Base-by-base conservation (phyloP, 2,329 filamentous ascomycete species). In the Penicillium freii region DNA sequence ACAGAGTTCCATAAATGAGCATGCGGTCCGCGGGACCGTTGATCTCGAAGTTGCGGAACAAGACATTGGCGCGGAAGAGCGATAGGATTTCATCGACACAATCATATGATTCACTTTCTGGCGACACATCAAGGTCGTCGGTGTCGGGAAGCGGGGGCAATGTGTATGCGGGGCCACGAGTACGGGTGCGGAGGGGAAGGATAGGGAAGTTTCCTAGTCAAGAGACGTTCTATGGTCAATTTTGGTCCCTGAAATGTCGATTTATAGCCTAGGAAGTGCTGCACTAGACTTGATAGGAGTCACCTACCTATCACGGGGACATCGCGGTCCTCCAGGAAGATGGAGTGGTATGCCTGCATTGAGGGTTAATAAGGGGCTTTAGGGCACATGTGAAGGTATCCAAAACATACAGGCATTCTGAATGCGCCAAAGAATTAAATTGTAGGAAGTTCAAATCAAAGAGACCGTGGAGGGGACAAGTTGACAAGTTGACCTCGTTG, bases 31-130 rank as follows among this genome's bases (percentile, higher is more conserved):
- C 93, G 27, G 91, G 90, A 15, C 94, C 94, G 78, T 96, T 93
- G 80, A 97, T 96, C 82, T 97, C 94, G 71, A 99, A 99, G 83
- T 97, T 99, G 71, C 94, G 90, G 84, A 97, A 99, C 78, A 99
- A 93, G 59, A 93, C 97, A 81, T 99, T 97, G 69, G 94, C 93
- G 64, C 94, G 91, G 84, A 97, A 99, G 49, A 97, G 85, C 13
- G 88, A 84, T 54, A 99, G 84, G 51, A 95, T 87, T 81, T 99
- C 94, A 78, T 99, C 94, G 54, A 97, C 84, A 61, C 94, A 90
- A 80, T 99, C 94, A 82, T 97, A 97, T 71, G 89, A 92, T 76
- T 96, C 91, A 76, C 86, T 88, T 75, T 94, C 91, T 49, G 92
- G 88, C 75, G 97, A 91, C 68, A 82, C 73, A 55, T 81, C 78